Evolutionary conservation across 2,329 filamentous ascomycete species (phyloP).

Genomic region (Pseudocercospora cruenta): DNA sequence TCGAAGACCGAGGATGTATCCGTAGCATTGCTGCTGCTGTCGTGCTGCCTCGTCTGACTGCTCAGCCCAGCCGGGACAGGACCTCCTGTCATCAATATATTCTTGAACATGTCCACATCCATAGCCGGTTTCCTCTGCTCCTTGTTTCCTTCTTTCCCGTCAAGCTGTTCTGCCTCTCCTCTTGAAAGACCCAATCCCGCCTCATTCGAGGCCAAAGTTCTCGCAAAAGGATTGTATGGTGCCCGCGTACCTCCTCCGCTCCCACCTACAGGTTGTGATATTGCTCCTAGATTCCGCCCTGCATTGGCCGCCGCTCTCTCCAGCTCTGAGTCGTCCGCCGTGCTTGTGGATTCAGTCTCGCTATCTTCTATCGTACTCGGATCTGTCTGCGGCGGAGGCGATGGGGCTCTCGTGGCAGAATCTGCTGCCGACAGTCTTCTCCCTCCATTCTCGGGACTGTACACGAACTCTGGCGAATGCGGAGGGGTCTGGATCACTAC

Average conservation of each 20-base stretch:
- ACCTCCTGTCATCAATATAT: conserved; percentile 73
- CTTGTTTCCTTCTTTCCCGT: conserved; percentile 13
- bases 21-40: conserved; percentile 55
- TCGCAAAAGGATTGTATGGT: conserved; percentile 42
- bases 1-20: conserved; percentile 62
- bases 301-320: conserved; percentile 30
- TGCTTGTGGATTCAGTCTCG: conserved; percentile 26
- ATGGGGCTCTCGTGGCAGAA: conserved; percentile 20
- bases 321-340: conserved; percentile 28
- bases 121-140: conserved; percentile 48
- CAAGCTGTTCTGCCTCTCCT: conserved; percentile 14
- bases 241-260: conserved; percentile 22
- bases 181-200: conserved; percentile 19
- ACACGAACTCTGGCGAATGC: conserved; percentile 30
- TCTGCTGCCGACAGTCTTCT: conserved; percentile 21
- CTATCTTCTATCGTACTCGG: conserved; percentile 23
- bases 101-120: conserved; percentile 76
- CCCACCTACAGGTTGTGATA: conserved; percentile 16
- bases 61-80: conserved; percentile 36
- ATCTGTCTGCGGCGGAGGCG: conserved; percentile 22
- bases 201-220: conserved; percentile 37
- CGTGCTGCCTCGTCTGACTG: conserved; percentile 19
- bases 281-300: conserved; percentile 27
- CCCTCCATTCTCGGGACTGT: conserved; percentile 21
- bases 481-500: conserved; percentile 36